Evolutionary conservation across 2,329 filamentous ascomycete genomes (phyloP).

Genomic region (Chaetomium sp.): DNA sequence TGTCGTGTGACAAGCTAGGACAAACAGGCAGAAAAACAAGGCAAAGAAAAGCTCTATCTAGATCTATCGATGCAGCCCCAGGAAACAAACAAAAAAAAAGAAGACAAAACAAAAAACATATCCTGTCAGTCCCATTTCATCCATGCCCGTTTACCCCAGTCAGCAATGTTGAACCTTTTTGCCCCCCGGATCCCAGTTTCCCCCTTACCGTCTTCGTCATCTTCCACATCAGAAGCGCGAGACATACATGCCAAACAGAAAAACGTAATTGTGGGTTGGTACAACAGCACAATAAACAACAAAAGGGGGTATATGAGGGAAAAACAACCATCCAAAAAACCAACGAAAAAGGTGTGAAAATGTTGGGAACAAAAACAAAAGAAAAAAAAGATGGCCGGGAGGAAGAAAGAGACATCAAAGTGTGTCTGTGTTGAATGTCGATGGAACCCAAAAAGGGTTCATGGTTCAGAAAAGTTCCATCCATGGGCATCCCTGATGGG

Average conservation of each 20-base stretch:
- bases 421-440: neutral
- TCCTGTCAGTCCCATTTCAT: neutral
- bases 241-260: slow-evolving; percentile 6
- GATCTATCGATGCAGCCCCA: slow-evolving; percentile 2
- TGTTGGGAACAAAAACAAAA: neutral
- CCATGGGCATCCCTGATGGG: too few relatives aligned
- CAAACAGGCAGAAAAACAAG: neutral
- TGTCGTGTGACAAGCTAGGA: neutral
- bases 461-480: too few relatives aligned
- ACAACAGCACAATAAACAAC: neutral
- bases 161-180: slow-evolving; percentile 2
- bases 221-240: neutral
- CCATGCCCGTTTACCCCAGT: neutral
- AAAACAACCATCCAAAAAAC: neutral
- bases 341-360: neutral
- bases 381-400: neutral
- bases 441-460: neutral
- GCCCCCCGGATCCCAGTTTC: neutral
- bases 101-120: neutral
- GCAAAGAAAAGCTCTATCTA: slow-evolving; percentile 13
- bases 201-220: neutral
- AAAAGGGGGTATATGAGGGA: slow-evolving; percentile 12
- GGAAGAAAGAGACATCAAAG: neutral
- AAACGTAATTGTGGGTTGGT: slow-evolving; percentile 6
- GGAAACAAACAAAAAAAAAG: neutral